Base-by-base conservation (phyloP, 2,329 filamentous ascomycete genomes). In the Lasiodiplodia sp. region DNA sequence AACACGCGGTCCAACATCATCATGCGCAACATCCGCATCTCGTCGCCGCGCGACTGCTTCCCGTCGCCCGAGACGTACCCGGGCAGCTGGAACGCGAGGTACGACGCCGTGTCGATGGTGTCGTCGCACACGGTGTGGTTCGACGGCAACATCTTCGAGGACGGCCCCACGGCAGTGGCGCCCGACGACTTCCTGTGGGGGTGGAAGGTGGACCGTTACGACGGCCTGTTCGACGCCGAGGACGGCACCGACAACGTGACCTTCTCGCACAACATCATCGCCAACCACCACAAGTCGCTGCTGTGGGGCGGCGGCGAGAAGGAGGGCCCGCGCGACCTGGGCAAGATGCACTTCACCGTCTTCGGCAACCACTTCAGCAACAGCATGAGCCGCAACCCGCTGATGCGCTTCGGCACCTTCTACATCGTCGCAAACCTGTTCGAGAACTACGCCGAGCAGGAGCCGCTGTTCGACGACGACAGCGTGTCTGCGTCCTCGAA, bases 391-490 rank as follows among this genome's bases (percentile, higher is more conserved):
- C 63, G 63, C 51, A 66, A 66, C 51, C 63, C 63, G 37, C 63
- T 66, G 16, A 66, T 66, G 63, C 63, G 63, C 63, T 66, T 66
- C 63, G 63, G 63, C 63, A 66, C 63, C 37, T 66, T 66, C 63
- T 56, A 66, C 63, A 55, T 66, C 51, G 51, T 66, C 37, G 38
- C 12, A 37, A 66, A 66, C 63, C 34, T 66, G 34, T 66, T 66
- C 51, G 63, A 55, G 51, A 66, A 55, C 51, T 34, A 34, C 63
- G 47, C 49, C 51, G 60, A 64, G 44, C 44, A 31, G 14, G 44
- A 28, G n/a, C 60, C 60, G 31, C 60, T 64, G 16, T 64, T 52
- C 47, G 44, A 25, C 12, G 44, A 56, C 51, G 51, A 56, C 37
- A 52, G 31, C 31, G 40, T 49, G 2, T 31, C 31, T 34, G 1